Base-by-base conservation (phyloP, 805 yeast genomes). In the Yarrowia hollandica region DNA sequence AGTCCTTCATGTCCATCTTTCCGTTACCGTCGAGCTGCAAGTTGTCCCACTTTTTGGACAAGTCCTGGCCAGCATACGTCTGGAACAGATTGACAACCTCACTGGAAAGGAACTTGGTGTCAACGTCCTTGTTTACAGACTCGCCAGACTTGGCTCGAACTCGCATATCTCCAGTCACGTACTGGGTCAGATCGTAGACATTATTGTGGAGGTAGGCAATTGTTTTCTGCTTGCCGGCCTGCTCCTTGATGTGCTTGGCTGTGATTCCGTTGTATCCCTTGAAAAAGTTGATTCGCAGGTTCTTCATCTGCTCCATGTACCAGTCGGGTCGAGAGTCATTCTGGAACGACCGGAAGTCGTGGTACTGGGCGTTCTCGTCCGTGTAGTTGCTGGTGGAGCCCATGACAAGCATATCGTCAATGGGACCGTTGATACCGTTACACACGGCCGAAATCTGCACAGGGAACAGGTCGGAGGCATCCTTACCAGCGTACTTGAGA, bases 261-360 rank as follows among this genome's bases (percentile, higher is more conserved):
- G 78, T 72, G 60, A 67, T 71, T 7, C 77, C 78, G 30, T 74
- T 64, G 59, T 71, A 74, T 14, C 73, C 69, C 61, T 70, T 68
- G 41, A 67, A 63, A 62, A 70, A 75, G 59, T 73, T 66, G n/a
- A 62, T 52, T 41, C 72, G 68, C 64, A 75, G 64, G 42, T 65
- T 68, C 18, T 63, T 56, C 74, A 75, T 72, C 61, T 71, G 70
- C 60, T 72, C 71, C 21, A 69, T 63, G 55, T 74, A 75, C 78
- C 78, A 75, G 59, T 74, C 77, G 1, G 78, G 78, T 4, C 77
- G 67, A 21, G 69, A 73, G 55, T 74, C 77, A 39, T 69, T 67
- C 7, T 67, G 68, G 60, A 68, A 72, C 25, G 65, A 66, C n/a
- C 78, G 62, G 66, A 75, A 75, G 59, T 75, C 78, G 57, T 75